Evolutionary conservation across 805 yeast species (phyloP), one percentile per base, ranked within the genome.

Genomic region (Cyberlindnera meyerae): DNA sequence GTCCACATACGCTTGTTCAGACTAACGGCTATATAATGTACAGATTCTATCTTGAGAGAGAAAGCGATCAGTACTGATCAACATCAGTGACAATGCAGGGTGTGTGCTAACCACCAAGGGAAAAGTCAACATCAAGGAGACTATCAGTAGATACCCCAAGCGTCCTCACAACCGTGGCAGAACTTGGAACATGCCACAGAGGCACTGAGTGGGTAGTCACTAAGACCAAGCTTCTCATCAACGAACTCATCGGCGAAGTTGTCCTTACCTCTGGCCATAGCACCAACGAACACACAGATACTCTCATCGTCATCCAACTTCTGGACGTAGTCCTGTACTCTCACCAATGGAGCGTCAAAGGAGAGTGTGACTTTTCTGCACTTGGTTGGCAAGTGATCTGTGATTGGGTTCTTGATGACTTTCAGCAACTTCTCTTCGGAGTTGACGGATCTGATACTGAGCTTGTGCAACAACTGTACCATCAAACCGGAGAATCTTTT

Each of bases 231-330:
- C 57, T 90, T 93, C 62, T 93, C 97, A 60, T 93, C 97, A 29
- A 90, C 95, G 56, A 62, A 90, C 62, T 89, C 97, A 61, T 93
- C 98, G 17, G 98, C 98, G 63, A 93, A 93, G 51, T 79, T 88
- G 63, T 93, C 98, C 59, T 82, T 83, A 56, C 98, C 98, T 62
- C 97, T 80, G 15, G 98, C 98, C 96, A 93, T 93, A 31, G 98
- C 96, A 58, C 98, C 98, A 31, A 93, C 97, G 62, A 93, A 93
- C 18, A 93, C 97, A 71, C 98, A 93, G 51, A 93, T 80, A 57
- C 95, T 84, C 66, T 93, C 96, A 56, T 86, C 95, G 3, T 77
- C 79, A 51, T 79, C 95, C 51, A 93, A 67, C 40, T 81, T 81
- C 27, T 25, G 18, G 27, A 89, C 89, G 58, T 86, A 89, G 55